phyloP scores from a whole-genome alignment of 2,329 filamentous ascomycete species.

The Juglanconis juglandina region DNA sequence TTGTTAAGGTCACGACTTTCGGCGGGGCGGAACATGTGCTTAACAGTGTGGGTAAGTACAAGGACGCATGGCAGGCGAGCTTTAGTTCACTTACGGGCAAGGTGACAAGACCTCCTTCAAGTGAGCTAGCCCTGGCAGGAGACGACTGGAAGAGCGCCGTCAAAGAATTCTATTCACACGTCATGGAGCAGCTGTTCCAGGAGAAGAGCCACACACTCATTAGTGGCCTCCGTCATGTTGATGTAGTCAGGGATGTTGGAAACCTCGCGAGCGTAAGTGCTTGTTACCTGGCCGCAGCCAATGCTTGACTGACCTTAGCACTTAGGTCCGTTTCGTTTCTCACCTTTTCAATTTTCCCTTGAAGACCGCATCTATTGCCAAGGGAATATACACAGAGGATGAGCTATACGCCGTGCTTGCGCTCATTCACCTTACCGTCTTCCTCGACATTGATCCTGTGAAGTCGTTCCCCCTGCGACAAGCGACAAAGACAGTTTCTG shows the following conservation, averaged over 20 bases:
- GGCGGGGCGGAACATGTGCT: constrained; percentile 60
- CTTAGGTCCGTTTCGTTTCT: constrained; percentile 60
- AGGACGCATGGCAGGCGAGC: constrained; percentile 60
- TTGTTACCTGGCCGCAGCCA: accelerated
- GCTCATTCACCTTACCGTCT: constrained; percentile 62
- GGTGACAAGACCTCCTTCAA: not conserved
- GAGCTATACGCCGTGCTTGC: constrained; percentile 62
- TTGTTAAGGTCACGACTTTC: constrained; percentile 58
- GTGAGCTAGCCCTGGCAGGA: constrained; percentile 24
- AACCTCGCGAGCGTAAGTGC: constrained; percentile 47
- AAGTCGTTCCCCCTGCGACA: constrained; percentile 64
- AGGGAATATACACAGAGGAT: constrained; percentile 53
- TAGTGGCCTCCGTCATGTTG: constrained; percentile 59
- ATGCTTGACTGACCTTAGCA: not conserved
- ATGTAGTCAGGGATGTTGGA: constrained; percentile 67
- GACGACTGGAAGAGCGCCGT: constrained; percentile 61
- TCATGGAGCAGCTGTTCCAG: constrained; percentile 57
- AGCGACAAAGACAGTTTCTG: constrained; percentile 53
- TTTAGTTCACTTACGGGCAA: constrained; percentile 60
- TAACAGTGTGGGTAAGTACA: constrained; percentile 59
- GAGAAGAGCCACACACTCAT: constrained; percentile 62
- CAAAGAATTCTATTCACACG: constrained; percentile 64
- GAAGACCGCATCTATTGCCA: constrained; percentile 58
- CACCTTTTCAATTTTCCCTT: constrained; percentile 63
- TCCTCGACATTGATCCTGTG: constrained; percentile 63